These are phyloP conservation scores for Amaranthus tricolor DNA, from an alignment of 179 eudicot genomes.

Conservation along the genomic window DNA sequence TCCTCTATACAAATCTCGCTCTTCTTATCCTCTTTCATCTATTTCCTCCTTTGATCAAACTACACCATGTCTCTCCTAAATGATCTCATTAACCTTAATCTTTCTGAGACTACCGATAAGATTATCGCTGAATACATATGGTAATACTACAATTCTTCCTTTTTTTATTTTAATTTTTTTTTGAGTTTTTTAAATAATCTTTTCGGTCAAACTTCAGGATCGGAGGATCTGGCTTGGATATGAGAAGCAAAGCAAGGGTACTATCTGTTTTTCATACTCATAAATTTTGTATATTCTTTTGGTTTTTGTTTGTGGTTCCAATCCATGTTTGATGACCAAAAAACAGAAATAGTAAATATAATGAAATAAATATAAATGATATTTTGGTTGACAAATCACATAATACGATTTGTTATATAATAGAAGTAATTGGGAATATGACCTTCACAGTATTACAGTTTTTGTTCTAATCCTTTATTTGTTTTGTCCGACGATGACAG, in stretches of 20 bases:
- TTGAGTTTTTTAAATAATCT: not conserved
- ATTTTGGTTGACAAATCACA: not conserved
- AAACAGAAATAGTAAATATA: not conserved
- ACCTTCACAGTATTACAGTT: too few relatives aligned
- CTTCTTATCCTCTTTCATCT: not conserved
- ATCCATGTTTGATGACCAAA: not conserved
- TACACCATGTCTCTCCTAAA: conserved; percentile 29
- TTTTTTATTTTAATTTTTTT: too few relatives aligned
- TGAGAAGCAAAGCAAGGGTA: conserved; percentile 76
- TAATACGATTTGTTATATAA: not conserved
- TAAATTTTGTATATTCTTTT: not conserved
- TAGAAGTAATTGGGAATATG: not conserved
- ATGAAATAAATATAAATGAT: not conserved
- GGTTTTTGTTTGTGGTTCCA: too few relatives aligned
- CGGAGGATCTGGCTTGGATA: conserved; percentile 64
- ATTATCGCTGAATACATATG: conserved; percentile 55
- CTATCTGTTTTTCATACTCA: not conserved
- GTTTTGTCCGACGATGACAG: conserved; percentile 21
- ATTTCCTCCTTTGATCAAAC: not conserved
- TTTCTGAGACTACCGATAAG: conserved; percentile 36
- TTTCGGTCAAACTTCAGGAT: conserved; percentile 31
- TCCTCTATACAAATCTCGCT: not conserved
- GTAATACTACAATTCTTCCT: conserved; percentile 4
- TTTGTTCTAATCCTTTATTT: too few relatives aligned
- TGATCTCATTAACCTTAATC: conserved; percentile 41